Evolutionary conservation across 2,329 filamentous ascomycete species (phyloP).

Genomic region (Grosmannia clavigera): DNA sequence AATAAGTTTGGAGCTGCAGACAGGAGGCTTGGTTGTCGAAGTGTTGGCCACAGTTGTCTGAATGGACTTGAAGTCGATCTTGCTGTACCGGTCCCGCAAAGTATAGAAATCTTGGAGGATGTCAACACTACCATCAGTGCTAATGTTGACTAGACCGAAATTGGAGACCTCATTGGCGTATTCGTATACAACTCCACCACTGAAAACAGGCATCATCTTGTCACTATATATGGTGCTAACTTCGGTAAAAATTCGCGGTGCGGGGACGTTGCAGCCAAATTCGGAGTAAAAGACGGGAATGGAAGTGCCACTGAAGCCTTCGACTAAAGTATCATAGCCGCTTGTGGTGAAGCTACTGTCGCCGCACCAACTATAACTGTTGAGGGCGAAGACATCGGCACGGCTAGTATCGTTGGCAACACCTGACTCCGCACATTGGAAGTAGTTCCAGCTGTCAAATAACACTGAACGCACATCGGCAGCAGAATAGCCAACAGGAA

Average conservation of each 20-base stretch:
- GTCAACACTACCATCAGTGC: conserved; percentile 41
- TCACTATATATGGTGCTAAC: conserved; percentile 58
- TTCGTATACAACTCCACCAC: conserved; percentile 72
- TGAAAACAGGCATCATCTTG: conserved; percentile 56
- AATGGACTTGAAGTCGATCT: conserved; percentile 58
- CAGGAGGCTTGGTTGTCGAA: conserved; percentile 39
- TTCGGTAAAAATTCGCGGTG: conserved; percentile 66
- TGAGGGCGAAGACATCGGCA: conserved; percentile 65
- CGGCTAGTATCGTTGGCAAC: conserved; percentile 47
- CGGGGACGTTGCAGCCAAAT: conserved; percentile 62
- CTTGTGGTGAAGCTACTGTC: conserved; percentile 41
- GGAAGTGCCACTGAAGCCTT: conserved; percentile 51
- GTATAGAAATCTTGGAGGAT: conserved; percentile 58
- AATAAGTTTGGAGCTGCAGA: conserved; percentile 57
- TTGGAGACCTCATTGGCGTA: conserved; percentile 59
- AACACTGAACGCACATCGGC: conserved; percentile 65
- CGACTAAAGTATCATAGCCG: conserved; percentile 44
- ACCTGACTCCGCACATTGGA: conserved; percentile 50
- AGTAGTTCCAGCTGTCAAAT: conserved; percentile 63
- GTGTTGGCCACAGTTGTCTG: conserved; percentile 46
- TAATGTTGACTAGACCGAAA: conserved; percentile 52
- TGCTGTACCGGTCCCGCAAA: conserved; percentile 61
- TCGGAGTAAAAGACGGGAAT: conserved; percentile 77
- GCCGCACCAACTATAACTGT: conserved; percentile 58
- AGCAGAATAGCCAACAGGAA: conserved; percentile 71